These are phyloP conservation scores for Elymus sibiricus DNA, from an alignment of 176 grass and related monocot species.

Conservation along the genomic window DNA sequence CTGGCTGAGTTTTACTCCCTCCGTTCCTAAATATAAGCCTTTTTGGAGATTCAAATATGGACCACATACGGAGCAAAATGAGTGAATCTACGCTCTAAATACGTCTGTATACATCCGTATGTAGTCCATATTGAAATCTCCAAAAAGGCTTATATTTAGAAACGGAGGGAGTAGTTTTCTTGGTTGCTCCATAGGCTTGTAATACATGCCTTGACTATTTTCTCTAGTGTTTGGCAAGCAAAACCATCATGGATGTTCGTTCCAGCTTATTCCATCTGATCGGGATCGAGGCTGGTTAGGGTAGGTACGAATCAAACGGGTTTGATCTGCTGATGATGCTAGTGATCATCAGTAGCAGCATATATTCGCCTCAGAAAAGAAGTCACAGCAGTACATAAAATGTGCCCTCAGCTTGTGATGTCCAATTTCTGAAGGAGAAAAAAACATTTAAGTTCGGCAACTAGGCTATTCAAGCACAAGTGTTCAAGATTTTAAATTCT, in stretches of 20 bases:
- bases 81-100: too few relatives aligned
- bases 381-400: not conserved
- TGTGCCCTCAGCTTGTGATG: not conserved
- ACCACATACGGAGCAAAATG: too few relatives aligned
- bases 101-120: too few relatives aligned
- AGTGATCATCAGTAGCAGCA: not conserved
- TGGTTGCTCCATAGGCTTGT: not conserved
- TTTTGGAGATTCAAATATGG: too few relatives aligned
- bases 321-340: not conserved
- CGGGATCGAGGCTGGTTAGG: not conserved
- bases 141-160: too few relatives aligned
- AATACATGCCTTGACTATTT: not conserved
- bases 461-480: not conserved
- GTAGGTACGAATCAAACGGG: not conserved
- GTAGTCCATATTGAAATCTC: too few relatives aligned
- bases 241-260: not conserved
- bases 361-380: not conserved
- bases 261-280: not conserved
- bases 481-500: not conserved
- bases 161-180: too few relatives aligned
- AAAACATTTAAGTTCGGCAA: not conserved
- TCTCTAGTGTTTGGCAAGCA: not conserved
- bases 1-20: not conserved
- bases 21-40: too few relatives aligned
- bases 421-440: not conserved